Evolutionary conservation across 2,329 filamentous ascomycete species (phyloP).

Genomic region (Thelonectria olida): DNA sequence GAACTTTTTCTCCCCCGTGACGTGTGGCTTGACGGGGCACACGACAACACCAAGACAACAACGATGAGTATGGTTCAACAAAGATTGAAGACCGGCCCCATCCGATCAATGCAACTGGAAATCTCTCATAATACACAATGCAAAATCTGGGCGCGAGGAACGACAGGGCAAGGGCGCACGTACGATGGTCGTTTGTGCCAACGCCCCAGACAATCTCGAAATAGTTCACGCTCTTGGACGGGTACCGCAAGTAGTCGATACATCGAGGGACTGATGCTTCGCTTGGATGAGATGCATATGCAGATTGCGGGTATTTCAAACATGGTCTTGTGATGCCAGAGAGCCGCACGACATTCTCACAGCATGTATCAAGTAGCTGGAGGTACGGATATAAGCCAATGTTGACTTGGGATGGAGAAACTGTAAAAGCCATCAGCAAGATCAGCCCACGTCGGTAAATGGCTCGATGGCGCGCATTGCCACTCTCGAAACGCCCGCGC

Average conservation of each 20-base stretch:
- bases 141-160: not conserved
- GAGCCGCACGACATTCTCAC: not conserved
- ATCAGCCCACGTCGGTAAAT: not conserved
- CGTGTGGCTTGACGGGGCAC: not conserved
- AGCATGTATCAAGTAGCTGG: no score
- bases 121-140: slow-evolving; percentile 23
- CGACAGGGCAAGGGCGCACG: not conserved
- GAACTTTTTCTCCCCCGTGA: not conserved
- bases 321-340: not conserved
- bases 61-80: slow-evolving; percentile 1
- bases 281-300: not conserved
- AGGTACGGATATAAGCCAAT: not conserved
- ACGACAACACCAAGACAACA: not conserved
- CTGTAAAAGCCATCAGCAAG: not conserved
- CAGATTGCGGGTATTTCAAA: not conserved
- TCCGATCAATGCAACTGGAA: slow-evolving; percentile 21
- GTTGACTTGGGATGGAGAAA: not conserved
- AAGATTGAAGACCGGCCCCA: not conserved
- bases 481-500: not conserved
- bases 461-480: not conserved
- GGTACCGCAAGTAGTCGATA: no score
- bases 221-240: not conserved
- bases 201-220: no score
- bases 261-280: no score
- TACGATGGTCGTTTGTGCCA: not conserved